Evolutionary conservation across 2,329 filamentous ascomycete genomes (phyloP).

Genomic region (Colletotrichum sp.): DNA sequence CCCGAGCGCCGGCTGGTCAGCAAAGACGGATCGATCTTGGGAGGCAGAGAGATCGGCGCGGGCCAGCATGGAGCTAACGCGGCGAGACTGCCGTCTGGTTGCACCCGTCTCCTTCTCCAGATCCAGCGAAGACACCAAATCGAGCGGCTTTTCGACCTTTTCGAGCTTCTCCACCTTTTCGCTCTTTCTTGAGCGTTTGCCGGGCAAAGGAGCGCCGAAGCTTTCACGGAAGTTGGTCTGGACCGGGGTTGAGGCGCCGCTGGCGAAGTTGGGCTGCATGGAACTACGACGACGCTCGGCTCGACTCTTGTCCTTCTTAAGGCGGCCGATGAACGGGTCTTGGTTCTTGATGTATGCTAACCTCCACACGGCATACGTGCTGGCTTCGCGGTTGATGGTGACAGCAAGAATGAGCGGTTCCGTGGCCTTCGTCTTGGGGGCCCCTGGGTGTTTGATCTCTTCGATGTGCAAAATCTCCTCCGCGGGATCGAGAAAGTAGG

Average conservation of each 20-base stretch:
- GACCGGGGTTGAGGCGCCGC: slow-evolving; percentile 79
- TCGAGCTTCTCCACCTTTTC: slow-evolving; percentile 45
- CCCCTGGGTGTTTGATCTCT: slow-evolving; percentile 61
- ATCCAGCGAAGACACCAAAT: slow-evolving; percentile 74
- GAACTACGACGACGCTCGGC: slow-evolving; percentile 63
- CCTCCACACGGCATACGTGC: slow-evolving; percentile 84
- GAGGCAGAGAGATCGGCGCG: slow-evolving; percentile 86
- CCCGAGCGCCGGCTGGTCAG: slow-evolving; percentile 61
- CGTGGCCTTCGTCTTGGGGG: slow-evolving; percentile 34
- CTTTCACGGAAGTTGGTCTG: slow-evolving; percentile 77
- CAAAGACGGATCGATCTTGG: slow-evolving; percentile 81
- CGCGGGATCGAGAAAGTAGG: slow-evolving; percentile 69
- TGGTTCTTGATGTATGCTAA: slow-evolving; percentile 77
- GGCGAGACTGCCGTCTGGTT: slow-evolving; percentile 67
- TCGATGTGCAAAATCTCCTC: slow-evolving; percentile 90
- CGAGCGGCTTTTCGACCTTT: slow-evolving; percentile 51
- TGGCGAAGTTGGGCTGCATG: slow-evolving; percentile 71
- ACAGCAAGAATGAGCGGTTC: slow-evolving; percentile 74
- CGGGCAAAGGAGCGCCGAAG: slow-evolving; percentile 65
- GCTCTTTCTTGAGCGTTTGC: slow-evolving; percentile 57
- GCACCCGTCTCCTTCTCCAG: slow-evolving; percentile 65
- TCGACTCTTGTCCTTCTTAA: slow-evolving; percentile 50
- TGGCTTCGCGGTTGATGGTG: slow-evolving; percentile 79
- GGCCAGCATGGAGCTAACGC: slow-evolving; percentile 90
- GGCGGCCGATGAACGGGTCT: slow-evolving; percentile 54